A percentile compares a stretch with the other conserved stretches of the same genome.
Conservation (phyloP, 495 filamentous ascomycete species). For the Talaromyces ruber region DNA sequence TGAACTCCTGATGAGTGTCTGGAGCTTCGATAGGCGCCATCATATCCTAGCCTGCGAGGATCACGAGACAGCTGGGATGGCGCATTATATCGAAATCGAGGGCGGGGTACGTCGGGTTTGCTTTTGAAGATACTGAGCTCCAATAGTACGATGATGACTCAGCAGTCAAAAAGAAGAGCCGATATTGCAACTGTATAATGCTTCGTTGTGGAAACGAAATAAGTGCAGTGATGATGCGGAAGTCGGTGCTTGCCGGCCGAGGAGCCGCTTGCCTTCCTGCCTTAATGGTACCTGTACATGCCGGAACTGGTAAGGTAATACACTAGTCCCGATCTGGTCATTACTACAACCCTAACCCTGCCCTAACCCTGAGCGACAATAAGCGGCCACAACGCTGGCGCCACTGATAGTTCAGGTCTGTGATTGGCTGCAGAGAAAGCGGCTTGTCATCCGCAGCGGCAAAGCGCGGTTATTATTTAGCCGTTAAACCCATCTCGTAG, state of each 20-base stretch:
- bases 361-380: neutral
- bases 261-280: neutral
- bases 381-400: neutral
- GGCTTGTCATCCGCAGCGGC: neutral
- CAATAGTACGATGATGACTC: neutral
- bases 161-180: neutral
- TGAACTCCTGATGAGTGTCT: neutral
- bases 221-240: neutral
- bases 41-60: neutral
- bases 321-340: neutral
- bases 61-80: neutral
- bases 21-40: slow-evolving; percentile 1
- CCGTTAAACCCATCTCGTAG: neutral
- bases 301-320: neutral
- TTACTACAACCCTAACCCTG: neutral
- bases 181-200: neutral
- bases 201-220: neutral
- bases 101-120: neutral
- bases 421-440: neutral
- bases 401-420: neutral
- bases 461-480: neutral
- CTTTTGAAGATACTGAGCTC: neutral
- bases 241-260: neutral
- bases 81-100: slow-evolving; percentile 1
- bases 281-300: neutral